phyloP scores from a whole-genome alignment of 2,329 filamentous ascomycete species.

The Canariomyces notabilis region DNA sequence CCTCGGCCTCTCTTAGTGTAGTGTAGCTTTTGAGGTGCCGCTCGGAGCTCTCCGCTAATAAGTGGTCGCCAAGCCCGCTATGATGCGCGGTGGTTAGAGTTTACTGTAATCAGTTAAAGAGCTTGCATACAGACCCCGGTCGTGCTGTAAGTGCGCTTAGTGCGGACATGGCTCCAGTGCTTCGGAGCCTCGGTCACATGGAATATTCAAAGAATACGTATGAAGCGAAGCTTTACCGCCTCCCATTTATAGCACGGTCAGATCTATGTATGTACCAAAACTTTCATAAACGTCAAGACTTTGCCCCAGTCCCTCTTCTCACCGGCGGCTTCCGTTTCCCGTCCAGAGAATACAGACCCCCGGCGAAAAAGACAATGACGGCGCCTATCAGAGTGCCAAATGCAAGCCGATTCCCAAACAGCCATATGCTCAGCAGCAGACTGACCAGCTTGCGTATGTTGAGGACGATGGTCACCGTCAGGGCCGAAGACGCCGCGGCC shows the following conservation, averaged over 20 bases:
- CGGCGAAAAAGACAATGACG: slow-evolving; percentile 79
- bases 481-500: slow-evolving; percentile 77
- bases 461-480: slow-evolving; percentile 93
- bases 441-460: slow-evolving; percentile 94
- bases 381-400: slow-evolving; percentile 75
- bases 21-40: too few relatives aligned
- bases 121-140: slow-evolving; percentile 21
- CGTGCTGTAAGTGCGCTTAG: too few relatives aligned
- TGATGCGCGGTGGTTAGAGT: slow-evolving; percentile 13
- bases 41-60: slow-evolving; percentile 5
- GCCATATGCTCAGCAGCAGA: slow-evolving; percentile 82
- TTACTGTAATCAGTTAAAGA: slow-evolving; percentile 14
- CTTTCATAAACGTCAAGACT: slow-evolving; percentile 13
- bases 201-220: too few relatives aligned
- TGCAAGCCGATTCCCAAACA: slow-evolving; percentile 83
- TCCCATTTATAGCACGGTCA: neutral
- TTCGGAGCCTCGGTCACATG: too few relatives aligned
- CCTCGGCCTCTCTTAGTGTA: too few relatives aligned
- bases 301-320: slow-evolving; percentile 24
- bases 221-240: neutral
- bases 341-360: slow-evolving; percentile 85
- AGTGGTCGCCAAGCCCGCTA: slow-evolving; percentile 15
- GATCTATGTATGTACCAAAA: slow-evolving; percentile 11
- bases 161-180: too few relatives aligned
- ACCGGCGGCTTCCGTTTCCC: slow-evolving; percentile 33